phyloP scores from a whole-genome alignment of 495 filamentous ascomycete species.

The Sabuloglossum arenarium region DNA sequence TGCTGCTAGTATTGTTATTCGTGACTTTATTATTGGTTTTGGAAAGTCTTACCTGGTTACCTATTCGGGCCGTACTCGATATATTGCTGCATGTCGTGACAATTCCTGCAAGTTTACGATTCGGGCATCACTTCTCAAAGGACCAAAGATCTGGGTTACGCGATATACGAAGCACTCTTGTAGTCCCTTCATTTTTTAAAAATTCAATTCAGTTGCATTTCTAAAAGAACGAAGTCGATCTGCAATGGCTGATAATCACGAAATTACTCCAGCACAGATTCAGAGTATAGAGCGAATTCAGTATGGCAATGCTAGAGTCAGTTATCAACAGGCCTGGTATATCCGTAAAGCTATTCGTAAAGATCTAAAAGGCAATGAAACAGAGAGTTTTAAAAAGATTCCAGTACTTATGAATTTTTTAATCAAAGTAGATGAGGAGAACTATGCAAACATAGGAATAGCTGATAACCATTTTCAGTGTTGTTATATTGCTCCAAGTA shows the following conservation, averaged over 20 bases:
- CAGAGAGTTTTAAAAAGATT: not conserved
- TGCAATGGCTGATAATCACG: not conserved
- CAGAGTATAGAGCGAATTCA: not conserved
- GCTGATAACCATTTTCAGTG: not conserved
- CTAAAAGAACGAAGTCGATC: not conserved
- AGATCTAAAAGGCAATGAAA: not conserved
- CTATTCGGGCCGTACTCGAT: not conserved
- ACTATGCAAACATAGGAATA: not conserved
- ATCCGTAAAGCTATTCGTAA: not conserved
- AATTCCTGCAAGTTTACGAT: not conserved
- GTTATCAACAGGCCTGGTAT: not conserved
- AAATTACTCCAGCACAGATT: not conserved
- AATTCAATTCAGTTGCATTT: not conserved
- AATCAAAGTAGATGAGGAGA: not conserved
- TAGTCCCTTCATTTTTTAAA: not conserved
- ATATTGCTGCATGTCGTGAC: not conserved
- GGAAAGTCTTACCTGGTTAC: not conserved
- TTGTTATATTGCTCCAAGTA: not conserved
- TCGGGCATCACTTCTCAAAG: not conserved
- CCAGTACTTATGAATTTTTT: not conserved
- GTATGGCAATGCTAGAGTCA: not conserved
- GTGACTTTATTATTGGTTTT: not conserved
- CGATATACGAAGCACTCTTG: not conserved
- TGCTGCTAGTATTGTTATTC: not conserved
- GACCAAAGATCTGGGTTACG: not conserved